Evolutionary conservation across 495 filamentous ascomycete genomes (phyloP), one percentile per base, ranked within the genome.

Genomic region (Patellaria atrata): DNA sequence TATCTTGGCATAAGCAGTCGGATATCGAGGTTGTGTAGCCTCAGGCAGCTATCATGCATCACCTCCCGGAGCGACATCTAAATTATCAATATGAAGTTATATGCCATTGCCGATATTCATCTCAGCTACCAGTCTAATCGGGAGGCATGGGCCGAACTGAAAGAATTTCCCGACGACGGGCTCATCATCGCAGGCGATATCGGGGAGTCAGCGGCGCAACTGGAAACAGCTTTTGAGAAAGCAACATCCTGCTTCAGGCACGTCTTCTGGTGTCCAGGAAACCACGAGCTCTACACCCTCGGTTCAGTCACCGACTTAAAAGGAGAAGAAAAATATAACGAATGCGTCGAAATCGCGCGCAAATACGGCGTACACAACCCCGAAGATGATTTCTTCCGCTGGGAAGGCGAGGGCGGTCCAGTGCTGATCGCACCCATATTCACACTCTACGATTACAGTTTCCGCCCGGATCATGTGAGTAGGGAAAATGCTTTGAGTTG

Each of bases 401-500:
- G 57, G 57, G 45, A 53, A n/a, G 54, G 53, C 34, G 49, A 51
- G 33, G 54, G 49, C 30, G 42, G 47, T 3, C 51, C 48, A 4
- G 47, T 40, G 17, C 28, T 60, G 11, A 57, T 60, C 22, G 52
- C 48, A 16, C 57, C 51, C 26, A 51, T 58, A 35, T 60, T 60
- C 45, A 57, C 57, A 6, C 41, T 60, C 5, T 60, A 60, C 42
- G 57, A 60, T 33, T 60, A 60, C 36, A 53, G 46, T 30, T 60
- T 58, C 25, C 44, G 55, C 8, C 57, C 57, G 0, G 47, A 34
- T 2, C 23, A 56, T 23, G 49, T 60, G 13, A 47, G 40, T 8
- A 22, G 45, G 8, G 53, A 56, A 16, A 40, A 42, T 4, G 55
- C 52, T 0, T 24, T 58, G 11, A 49, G 45, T n/a, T 59, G 56